Evolutionary conservation across 1,284 basidiomycete genomes (phyloP).

Genomic region (Cystobasidium pallidum): DNA sequence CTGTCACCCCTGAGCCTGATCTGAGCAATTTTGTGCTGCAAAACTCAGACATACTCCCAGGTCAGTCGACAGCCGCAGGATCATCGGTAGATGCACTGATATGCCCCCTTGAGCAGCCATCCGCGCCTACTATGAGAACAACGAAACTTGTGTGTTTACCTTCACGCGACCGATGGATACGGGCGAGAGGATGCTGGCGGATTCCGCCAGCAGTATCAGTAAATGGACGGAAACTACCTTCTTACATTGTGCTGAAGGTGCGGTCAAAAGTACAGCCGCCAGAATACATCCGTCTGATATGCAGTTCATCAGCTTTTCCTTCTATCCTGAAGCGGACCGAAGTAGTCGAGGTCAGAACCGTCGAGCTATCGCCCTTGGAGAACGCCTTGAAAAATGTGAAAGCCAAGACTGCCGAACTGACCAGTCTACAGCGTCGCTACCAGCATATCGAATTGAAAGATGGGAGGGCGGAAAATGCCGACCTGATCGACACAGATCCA

Average conservation of each 20-base stretch:
- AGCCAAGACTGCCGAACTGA: constrained; percentile 73
- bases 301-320: constrained; percentile 68
- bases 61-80: neutral
- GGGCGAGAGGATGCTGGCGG: constrained; percentile 62
- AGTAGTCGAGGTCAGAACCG: constrained; percentile 71
- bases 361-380: constrained; percentile 84
- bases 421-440: constrained; percentile 71
- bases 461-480: constrained; percentile 54
- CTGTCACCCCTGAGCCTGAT: constrained; percentile 83
- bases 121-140: constrained; percentile 83
- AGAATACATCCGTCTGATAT: neutral
- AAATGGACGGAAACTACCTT: constrained; percentile 87
- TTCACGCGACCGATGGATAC: constrained; percentile 71
- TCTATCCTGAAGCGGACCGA: constrained; percentile 89
- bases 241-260: constrained; percentile 64
- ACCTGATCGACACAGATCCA: constrained; percentile 73
- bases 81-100: neutral
- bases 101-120: constrained; percentile 62
- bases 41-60: constrained; percentile 74
- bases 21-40: constrained; percentile 76
- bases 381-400: constrained; percentile 80
- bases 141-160: constrained; percentile 61
- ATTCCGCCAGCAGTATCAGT: constrained; percentile 44
- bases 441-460: constrained; percentile 61
- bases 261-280: neutral